phyloP scores from a whole-genome alignment of 768 basidiomycete species.

The Gymnopilus dilepis region DNA sequence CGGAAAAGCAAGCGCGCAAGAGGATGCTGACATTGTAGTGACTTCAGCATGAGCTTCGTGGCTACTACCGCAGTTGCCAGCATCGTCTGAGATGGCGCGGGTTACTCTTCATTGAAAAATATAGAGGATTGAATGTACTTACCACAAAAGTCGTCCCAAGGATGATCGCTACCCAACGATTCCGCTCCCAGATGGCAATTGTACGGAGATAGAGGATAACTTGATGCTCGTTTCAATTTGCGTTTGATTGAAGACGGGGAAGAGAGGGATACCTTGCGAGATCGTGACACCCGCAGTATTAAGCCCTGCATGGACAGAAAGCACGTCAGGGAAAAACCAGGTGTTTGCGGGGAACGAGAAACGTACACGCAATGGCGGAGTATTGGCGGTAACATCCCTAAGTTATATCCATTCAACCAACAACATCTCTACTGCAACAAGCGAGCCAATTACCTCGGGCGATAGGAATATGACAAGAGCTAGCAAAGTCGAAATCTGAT shows the following conservation, averaged over 20 bases:
- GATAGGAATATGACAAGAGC: constrained; percentile 15
- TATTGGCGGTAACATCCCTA: constrained; percentile 15
- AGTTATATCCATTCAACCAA: background rate
- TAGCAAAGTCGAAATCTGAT: background rate
- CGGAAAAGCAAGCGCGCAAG: background rate
- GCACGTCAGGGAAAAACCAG: background rate
- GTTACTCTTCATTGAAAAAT: background rate
- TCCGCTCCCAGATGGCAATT: constrained; percentile 25
- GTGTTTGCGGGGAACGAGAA: background rate
- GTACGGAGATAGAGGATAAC: constrained; percentile 25
- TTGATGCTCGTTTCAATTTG: background rate
- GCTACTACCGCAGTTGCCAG: background rate
- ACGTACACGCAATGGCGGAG: constrained; percentile 13
- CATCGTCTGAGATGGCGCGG: background rate
- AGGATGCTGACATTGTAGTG: constrained; percentile 3
- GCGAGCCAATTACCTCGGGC: constrained; percentile 1
- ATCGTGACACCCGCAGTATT: constrained; percentile 11
- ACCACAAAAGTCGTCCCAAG: constrained; percentile 16
- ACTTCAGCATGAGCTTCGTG: constrained; percentile 6
- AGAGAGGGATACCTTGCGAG: constrained; percentile 8
- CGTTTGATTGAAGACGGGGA: background rate
- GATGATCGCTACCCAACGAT: constrained; percentile 3
- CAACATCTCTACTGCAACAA: background rate
- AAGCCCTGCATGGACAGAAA: background rate
- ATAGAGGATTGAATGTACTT: background rate